These are phyloP conservation scores for Triticum dicoccoides DNA, from an alignment of 176 grass and related monocot species.

Conservation along the genomic window DNA sequence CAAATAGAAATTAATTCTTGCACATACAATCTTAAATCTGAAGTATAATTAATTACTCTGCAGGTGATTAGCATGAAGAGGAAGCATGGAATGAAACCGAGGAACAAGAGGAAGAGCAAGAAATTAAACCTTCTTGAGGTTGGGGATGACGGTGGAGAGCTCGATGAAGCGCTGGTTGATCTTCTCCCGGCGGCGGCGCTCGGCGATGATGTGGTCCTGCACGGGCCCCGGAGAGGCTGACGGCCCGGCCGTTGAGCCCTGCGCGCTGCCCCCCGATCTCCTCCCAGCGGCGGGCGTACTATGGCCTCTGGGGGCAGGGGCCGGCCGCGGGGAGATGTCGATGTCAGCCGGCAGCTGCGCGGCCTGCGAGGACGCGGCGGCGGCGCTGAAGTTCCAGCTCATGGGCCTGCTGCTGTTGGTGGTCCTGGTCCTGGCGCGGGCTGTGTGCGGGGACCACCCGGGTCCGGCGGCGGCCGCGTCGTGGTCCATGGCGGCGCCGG, in stretches of 20 bases:
- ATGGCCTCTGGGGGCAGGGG: not conserved
- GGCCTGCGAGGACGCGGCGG: slow-evolving; percentile 20
- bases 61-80: not conserved
- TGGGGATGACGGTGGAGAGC: slow-evolving; percentile 74
- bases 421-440: slow-evolving; percentile 4
- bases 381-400: slow-evolving; percentile 57
- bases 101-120: not conserved
- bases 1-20: not conserved
- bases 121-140: slow-evolving; percentile 63
- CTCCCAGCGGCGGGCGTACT: not conserved
- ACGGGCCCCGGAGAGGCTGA: slow-evolving; percentile 15
- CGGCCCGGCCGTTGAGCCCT: not conserved
- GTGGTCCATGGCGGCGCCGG: slow-evolving; percentile 25
- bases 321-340: not conserved
- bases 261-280: no score
- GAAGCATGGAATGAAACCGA: not conserved
- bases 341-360: not conserved
- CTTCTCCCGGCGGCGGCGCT: slow-evolving; percentile 73
- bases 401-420: not conserved
- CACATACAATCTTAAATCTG: not conserved
- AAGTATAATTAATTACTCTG: not conserved
- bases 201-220: slow-evolving; percentile 79
- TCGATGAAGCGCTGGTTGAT: slow-evolving; percentile 78
- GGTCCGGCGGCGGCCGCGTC: not conserved
- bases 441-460: slow-evolving; percentile 36